Evolutionary conservation across 306 rosid genomes (phyloP), one percentile per base, ranked within the genome.

Genomic region (Senna siamea): DNA sequence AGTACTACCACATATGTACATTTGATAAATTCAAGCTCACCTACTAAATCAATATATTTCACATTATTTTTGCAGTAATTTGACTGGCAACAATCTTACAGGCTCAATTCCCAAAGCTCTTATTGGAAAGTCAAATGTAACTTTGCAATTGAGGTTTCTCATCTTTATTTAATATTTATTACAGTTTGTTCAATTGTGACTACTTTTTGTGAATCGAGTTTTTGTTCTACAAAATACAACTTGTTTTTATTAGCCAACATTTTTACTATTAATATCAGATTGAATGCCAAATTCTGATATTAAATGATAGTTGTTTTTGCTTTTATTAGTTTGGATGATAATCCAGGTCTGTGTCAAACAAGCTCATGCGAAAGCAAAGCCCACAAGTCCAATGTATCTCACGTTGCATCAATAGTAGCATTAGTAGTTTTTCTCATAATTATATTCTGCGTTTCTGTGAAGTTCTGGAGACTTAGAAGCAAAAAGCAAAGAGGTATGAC

Each of bases 71-170:
- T 53, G 40, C 69, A 73, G 77, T 70, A 61, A 18, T 43, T 0
- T 79, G 61, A 14, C 58, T 9, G 61, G 71, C 6, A 79, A 79
- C 75, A 66, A 73, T 12, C 62, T 73, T 60, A 66, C 65, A 20
- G 79, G 83, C n/a, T 19, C 79, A 38, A 53, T 79, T 59, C 83
- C 79, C 10, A 44, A 11, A 17, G 66, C 52, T 37, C 79, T 79
- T 9, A 34, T 47, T 70, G 71, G 19, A 59, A 79, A 37, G 43
- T 35, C 70, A 7, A 38, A 32, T 48, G 60, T 54, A 26, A 40
- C n/a, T 18, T 54, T 54, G 20, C 15, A 0, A 20, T 18, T 69
- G 30, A 53, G 63, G 74, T 69, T 69, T 35, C 14, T 30, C 23
- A 2, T 17, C 74, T 51, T 18, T 69, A 13, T n/a, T n/a, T n/a